Percentiles rank a stretch among this genome's conserved stretches.
Evolutionary conservation across 495 filamentous ascomycete species (phyloP).

Genomic region (Viridothelium virens): DNA sequence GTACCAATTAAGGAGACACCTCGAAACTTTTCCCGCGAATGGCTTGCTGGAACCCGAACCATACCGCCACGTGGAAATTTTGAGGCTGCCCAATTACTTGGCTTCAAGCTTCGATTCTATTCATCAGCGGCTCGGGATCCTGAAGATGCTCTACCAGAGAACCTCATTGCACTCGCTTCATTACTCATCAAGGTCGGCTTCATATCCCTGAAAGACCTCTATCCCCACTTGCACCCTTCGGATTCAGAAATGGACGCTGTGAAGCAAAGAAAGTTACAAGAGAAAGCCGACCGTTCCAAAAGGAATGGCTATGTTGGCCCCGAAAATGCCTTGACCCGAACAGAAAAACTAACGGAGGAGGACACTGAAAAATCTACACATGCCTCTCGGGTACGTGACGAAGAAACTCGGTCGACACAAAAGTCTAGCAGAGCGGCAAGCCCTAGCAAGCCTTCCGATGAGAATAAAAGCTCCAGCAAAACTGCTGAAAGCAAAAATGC

Average conservation of each 20-base stretch:
- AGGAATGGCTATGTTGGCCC: conserved; percentile 53
- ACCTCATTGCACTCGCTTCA: conserved; percentile 82
- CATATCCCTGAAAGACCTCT: conserved; percentile 87
- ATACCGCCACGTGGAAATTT: conserved; percentile 78
- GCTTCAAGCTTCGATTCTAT: conserved; percentile 97
- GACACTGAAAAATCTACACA: conserved; percentile 44
- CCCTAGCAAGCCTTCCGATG: conserved; percentile 38
- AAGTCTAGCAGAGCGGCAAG: conserved; percentile 28
- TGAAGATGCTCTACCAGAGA: conserved; percentile 70
- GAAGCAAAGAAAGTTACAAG: conserved; percentile 57
- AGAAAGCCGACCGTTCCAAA: conserved; percentile 64
- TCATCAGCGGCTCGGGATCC: conserved; percentile 57
- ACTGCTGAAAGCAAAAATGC: conserved; percentile 11
- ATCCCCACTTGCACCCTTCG: conserved; percentile 81
- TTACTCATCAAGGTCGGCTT: conserved; percentile 96
- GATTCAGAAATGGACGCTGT: conserved; percentile 74
- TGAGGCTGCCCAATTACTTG: conserved; percentile 86
- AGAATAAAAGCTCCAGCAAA: conserved; percentile 35
- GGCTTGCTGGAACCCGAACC: conserved; percentile 72
- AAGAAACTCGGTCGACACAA: conserved; percentile 15
- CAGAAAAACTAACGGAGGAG: conserved; percentile 81
- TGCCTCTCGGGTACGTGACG: background rate
- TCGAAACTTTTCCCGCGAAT: conserved; percentile 47
- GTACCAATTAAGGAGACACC: conserved; percentile 16
- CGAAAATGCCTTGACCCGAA: conserved; percentile 82